Percentiles rank a stretch among this genome's conserved stretches.
Evolutionary conservation across 768 basidiomycete species (phyloP).

Genomic region (Leccinellum luteum): DNA sequence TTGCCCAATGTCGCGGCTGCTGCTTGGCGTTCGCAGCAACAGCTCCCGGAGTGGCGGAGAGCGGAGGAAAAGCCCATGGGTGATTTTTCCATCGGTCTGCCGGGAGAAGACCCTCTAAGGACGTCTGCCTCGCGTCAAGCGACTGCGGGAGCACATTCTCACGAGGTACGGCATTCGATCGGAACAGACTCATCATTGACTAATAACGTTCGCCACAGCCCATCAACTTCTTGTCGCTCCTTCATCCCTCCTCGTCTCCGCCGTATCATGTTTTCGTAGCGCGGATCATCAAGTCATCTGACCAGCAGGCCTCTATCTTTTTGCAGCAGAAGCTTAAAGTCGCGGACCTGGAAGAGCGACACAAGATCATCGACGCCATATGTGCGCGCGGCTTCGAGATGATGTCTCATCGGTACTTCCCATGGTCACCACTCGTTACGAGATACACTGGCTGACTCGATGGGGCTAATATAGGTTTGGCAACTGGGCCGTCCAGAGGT

Average conservation of each 20-base stretch:
- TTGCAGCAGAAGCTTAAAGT: slow-evolving; percentile 89
- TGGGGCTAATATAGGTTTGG: slow-evolving; percentile 58
- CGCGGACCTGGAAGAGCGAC: slow-evolving; percentile 71
- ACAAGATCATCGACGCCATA: slow-evolving; percentile 85
- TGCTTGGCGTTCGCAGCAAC: slow-evolving; percentile 29
- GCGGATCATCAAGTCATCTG: slow-evolving; percentile 85
- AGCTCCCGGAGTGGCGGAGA: slow-evolving; percentile 43
- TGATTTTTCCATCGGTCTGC: slow-evolving; percentile 24
- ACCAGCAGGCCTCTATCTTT: slow-evolving; percentile 89
- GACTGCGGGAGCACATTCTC: slow-evolving; percentile 29
- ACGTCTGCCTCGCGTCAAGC: slow-evolving; percentile 31
- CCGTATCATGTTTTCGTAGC: slow-evolving; percentile 80
- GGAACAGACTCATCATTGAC: slow-evolving; percentile 4
- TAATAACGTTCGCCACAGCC: slow-evolving; percentile 46
- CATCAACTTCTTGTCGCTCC: slow-evolving; percentile 83
- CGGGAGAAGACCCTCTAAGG: slow-evolving; percentile 30
- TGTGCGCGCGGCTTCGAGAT: slow-evolving; percentile 83
- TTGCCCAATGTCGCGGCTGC: slow-evolving; percentile 9
- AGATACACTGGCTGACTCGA: slow-evolving; percentile 9
- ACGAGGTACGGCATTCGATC: slow-evolving; percentile 48
- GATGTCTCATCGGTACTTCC: slow-evolving; percentile 78
- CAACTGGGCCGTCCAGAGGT: slow-evolving; percentile 89
- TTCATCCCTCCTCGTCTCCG: slow-evolving; percentile 83
- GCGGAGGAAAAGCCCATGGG: slow-evolving; percentile 29
- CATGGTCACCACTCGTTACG: background rate